Conservation (phyloP, 805 yeast genomes). For the Saccharomyces eubayanus region DNA sequence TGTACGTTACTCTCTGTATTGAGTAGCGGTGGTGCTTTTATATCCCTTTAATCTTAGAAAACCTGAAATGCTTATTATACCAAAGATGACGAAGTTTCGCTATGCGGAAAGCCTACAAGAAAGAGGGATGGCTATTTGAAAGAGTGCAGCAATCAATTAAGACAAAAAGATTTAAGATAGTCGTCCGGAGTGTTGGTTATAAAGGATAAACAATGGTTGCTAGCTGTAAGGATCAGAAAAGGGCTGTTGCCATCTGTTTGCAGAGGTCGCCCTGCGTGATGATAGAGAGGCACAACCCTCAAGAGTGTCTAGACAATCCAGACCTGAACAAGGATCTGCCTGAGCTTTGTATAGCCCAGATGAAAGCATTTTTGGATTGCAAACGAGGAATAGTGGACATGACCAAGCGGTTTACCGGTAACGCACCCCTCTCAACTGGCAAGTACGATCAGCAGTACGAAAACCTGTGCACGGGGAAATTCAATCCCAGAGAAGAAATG, state of each 20-base stretch:
- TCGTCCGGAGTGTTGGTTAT: neutral
- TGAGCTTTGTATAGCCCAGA: conserved; percentile 76
- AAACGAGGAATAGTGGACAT: conserved; percentile 85
- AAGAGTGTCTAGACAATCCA: conserved; percentile 77
- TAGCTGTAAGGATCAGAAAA: conserved; percentile 90
- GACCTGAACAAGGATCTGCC: conserved; percentile 71
- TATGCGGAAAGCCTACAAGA: neutral
- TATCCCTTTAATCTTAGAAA: neutral
- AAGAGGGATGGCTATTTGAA: neutral
- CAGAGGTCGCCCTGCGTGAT: conserved; percentile 96
- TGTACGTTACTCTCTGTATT: neutral
- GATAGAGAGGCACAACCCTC: conserved; percentile 81
- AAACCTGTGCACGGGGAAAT: conserved; percentile 70
- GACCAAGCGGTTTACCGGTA: conserved; percentile 86
- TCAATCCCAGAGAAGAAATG: conserved; percentile 75
- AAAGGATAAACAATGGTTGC: conserved; percentile 40
- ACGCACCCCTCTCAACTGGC: conserved; percentile 89
- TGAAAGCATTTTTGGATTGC: conserved; percentile 83
- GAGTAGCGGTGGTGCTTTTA: neutral
- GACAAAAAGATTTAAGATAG: neutral
- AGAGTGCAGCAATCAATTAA: neutral
- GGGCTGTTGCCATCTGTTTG: conserved; percentile 89
- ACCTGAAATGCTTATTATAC: neutral
- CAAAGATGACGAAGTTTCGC: neutral
- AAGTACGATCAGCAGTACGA: conserved; percentile 83